Percentiles rank a stretch among this genome's conserved stretches.
These are phyloP conservation scores for Auriscalpium vulgare DNA, from an alignment of 768 basidiomycete genomes.

Conservation along the genomic window DNA sequence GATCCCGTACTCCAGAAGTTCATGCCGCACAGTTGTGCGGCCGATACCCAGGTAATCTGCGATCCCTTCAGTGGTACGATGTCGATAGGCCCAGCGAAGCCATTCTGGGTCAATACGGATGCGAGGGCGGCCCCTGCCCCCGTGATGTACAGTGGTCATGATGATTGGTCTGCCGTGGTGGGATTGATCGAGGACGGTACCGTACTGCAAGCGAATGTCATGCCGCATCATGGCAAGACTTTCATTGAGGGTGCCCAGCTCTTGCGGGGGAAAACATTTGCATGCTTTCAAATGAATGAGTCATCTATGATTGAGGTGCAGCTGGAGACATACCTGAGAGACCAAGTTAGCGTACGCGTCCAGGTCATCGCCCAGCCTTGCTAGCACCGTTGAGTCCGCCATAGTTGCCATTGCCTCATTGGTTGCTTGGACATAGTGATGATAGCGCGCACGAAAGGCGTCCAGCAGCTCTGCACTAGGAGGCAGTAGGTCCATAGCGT, in stretches of 20 bases:
- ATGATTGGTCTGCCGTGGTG: background rate
- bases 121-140: constrained; percentile 4
- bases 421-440: constrained; percentile 1
- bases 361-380: constrained; percentile 15
- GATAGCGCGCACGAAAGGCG: constrained; percentile 10
- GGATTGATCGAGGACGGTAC: background rate
- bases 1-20: constrained; percentile 15
- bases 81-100: constrained; percentile 14
- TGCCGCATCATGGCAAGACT: background rate
- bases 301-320: background rate
- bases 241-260: background rate
- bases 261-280: background rate
- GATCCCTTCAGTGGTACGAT: constrained; percentile 10
- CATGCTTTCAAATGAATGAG: background rate
- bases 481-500: no score
- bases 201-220: constrained; percentile 1
- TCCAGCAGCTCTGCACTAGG: background rate
- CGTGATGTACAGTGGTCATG: background rate
- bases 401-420: background rate
- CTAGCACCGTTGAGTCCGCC: constrained; percentile 10
- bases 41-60: constrained; percentile 13
- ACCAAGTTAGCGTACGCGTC: constrained; percentile 7
- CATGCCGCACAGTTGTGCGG: constrained; percentile 7
- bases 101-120: constrained; percentile 14
- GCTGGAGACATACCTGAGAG: constrained; percentile 3